Percentiles rank a stretch among this genome's conserved stretches.
phyloP scores from a whole-genome alignment of 805 yeast species.

The Isabelozyma pseudorhagii region DNA sequence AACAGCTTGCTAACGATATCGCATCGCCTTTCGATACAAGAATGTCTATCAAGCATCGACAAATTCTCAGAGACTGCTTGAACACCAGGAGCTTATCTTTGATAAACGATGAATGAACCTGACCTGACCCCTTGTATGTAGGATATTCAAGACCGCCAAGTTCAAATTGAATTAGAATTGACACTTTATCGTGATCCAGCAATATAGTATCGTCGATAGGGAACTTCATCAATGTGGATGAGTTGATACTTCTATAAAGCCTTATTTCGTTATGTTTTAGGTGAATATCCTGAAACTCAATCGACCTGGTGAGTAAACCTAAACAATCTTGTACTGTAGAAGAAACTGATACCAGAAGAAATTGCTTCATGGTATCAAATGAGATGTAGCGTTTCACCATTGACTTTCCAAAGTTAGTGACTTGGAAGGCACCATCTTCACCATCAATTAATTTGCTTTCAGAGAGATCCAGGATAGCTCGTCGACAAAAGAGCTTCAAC shows the following conservation, averaged over 20 bases:
- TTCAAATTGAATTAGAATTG: constrained; percentile 46
- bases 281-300: constrained; percentile 40
- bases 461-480: constrained; percentile 23
- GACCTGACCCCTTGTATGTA: constrained; percentile 35
- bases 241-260: constrained; percentile 42
- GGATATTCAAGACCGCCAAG: constrained; percentile 51
- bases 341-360: constrained; percentile 16
- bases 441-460: constrained; percentile 29
- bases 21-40: constrained; percentile 41
- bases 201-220: constrained; percentile 29
- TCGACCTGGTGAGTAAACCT: constrained; percentile 26
- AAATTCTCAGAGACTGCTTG: constrained; percentile 39
- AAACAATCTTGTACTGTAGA: constrained; percentile 15
- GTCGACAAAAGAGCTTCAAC: neutral
- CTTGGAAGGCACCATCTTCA: constrained; percentile 9
- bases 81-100: constrained; percentile 45
- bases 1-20: constrained; percentile 33
- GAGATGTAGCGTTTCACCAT: constrained; percentile 49
- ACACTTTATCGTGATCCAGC: constrained; percentile 33
- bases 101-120: constrained; percentile 34
- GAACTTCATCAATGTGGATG: constrained; percentile 33
- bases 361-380: constrained; percentile 39
- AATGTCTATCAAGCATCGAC: constrained; percentile 44
- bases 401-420: constrained; percentile 44
- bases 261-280: constrained; percentile 44